Conservation (phyloP, 176 grass and related monocot species). For the Rhynchospora pubera region DNA sequence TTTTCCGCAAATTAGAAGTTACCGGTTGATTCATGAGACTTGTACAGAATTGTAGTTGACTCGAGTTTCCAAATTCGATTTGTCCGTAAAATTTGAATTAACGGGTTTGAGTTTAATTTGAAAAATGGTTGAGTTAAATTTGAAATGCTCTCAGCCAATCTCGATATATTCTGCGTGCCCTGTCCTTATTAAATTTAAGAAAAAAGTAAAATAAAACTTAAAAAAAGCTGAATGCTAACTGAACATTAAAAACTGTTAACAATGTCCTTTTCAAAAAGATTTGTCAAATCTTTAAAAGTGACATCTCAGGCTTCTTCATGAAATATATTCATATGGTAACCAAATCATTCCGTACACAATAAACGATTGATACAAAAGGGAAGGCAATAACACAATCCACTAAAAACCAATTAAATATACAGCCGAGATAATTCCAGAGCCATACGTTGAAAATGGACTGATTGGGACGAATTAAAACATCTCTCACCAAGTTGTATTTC, state of each 20-base stretch:
- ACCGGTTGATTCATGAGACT: no score
- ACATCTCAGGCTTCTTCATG: not conserved
- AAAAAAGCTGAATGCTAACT: not conserved
- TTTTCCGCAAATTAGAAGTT: no score
- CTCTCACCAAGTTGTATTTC: not conserved
- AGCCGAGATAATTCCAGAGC: not conserved
- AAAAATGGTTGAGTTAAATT: no score
- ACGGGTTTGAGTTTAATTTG: no score
- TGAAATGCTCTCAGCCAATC: no score
- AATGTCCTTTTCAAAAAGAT: slow-evolving; percentile 4
- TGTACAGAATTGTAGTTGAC: no score
- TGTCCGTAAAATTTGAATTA: no score
- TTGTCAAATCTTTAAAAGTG: not conserved
- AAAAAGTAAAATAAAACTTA: not conserved
- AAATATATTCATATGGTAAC: not conserved
- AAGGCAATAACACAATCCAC: not conserved
- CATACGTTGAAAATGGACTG: not conserved
- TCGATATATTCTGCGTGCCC: no score
- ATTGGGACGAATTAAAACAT: not conserved
- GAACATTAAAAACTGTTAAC: not conserved
- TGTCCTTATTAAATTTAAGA: not conserved
- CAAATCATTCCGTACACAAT: not conserved
- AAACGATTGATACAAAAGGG: not conserved
- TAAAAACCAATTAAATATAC: not conserved
- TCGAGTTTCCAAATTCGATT: no score